Evolutionary conservation across 2,329 filamentous ascomycete genomes (phyloP), one percentile per base, ranked within the genome.

Genomic region (Chrysoporthe austroafricana): DNA sequence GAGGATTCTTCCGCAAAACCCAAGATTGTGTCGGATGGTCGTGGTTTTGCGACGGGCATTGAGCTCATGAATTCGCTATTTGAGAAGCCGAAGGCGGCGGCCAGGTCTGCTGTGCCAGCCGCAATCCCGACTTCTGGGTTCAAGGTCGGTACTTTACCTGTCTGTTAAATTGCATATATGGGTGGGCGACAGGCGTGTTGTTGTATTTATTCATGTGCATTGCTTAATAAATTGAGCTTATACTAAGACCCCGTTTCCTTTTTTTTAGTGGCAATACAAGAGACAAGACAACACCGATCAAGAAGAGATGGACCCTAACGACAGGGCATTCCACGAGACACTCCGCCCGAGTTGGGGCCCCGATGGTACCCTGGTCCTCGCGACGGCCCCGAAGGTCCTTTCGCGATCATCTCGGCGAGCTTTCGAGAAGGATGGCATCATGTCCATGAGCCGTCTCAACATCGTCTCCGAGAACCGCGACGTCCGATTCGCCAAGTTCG

Each of bases 31-130:
- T 70, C 78, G 50, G 85, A 87, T 73, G 83, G 85, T 64, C 87
- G 88, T 71, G 90, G 91, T 0, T 95, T 97, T 78, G 87, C 89
- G 26, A 97, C 91, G 26, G 94, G 92, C 75, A 97, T 98, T 80
- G 96, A 97, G 82, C 83, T 97, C 77, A 97, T 97, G 93, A 95
- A 97, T 77, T 97, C 93, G 60, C 83, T 97, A 66, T 97, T 96
- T 79, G 91, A 92, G 77, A 88, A 91, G 79, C 85, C 89, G 71
- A 88, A 87, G 81, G 84, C 83, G 64, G 84, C 84, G 71, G 79
- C 81, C 64, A 83, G 86, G 74, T 86, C 84, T 73, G 34, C 63
- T 64, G 77, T 84, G 65, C 84, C 85, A 74, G 83, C 82, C 71
- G 79, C 83, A 46, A 76, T 82, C 72, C 78, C 84, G 69, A 81